phyloP scores from a whole-genome alignment of 2,329 filamentous ascomycete species.

The Leptoxyphium fumago region DNA sequence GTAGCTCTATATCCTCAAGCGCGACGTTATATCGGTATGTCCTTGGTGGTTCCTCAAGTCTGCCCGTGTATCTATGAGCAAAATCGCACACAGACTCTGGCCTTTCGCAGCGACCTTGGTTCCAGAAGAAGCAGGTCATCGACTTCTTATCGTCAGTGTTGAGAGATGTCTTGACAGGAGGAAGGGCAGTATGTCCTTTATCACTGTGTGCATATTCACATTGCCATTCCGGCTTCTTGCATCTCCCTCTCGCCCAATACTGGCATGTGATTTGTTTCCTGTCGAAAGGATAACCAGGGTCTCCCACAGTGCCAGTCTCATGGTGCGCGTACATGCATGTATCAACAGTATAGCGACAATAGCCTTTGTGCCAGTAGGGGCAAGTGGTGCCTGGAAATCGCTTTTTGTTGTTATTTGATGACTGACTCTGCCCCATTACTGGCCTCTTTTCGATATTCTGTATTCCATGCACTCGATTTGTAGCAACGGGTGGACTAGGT shows the following conservation, averaged over 20 bases:
- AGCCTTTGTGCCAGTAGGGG: constrained; percentile 4
- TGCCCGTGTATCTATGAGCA: constrained; percentile 7
- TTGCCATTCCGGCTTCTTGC: constrained; percentile 3
- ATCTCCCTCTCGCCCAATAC: constrained; percentile 7
- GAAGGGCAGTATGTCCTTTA: constrained; percentile 6
- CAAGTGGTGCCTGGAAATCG: constrained; percentile 5
- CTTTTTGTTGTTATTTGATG: background rate
- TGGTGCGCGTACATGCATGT: constrained; percentile 13
- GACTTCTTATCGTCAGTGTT: background rate
- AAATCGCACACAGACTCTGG: background rate
- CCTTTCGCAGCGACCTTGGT: background rate
- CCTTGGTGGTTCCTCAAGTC: constrained; percentile 5
- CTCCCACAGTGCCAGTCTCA: background rate
- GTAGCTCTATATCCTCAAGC: too few species aligned
- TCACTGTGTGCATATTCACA: constrained; percentile 10
- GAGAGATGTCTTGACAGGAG: background rate
- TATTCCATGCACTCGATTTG: too few species aligned
- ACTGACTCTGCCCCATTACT: too few species aligned
- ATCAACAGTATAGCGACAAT: constrained; percentile 5
- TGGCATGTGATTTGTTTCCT: constrained; percentile 9
- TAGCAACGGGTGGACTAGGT: too few species aligned
- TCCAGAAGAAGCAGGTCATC: constrained; percentile 3
- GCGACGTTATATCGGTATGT: too few species aligned
- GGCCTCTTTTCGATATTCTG: too few species aligned
- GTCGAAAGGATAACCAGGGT: constrained; percentile 1